Evolutionary conservation across 164 flowering plant genomes (phyloP), one percentile per base, ranked within the genome.

Genomic region (Nymphaea thermarum): DNA sequence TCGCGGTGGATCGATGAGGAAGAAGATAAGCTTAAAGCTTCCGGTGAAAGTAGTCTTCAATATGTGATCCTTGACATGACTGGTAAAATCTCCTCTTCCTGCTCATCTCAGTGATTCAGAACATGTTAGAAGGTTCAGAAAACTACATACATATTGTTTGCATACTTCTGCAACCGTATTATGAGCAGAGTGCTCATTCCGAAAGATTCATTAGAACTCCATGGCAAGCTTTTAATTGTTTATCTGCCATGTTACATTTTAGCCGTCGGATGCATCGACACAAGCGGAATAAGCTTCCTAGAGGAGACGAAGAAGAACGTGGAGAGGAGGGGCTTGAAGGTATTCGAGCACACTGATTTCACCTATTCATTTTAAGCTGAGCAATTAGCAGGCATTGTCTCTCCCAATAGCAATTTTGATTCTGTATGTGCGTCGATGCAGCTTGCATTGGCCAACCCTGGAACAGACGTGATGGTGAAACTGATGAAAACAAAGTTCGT

Each of bases 251-350:
- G 62, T 57, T 42, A 41, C 11, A 12, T 42, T 7, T 11, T 87
- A 92, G 96, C 87, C 53, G 84, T 86, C 4, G 81, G 84, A 5
- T 79, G 78, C 80, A 88, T 93, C 41, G 98, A 93, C 61, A 86
- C 98, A 5, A 88, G 98, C 60, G 98, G 96, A 6, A 82, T 87
- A 60, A 80, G 83, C 80, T 84, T 86, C 88, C 77, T 93, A 4
- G 84, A 82, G 53, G 96, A 93, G 73, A 70, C 86, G 4, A 82
- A 85, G 79, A 88, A 84, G 70, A 79, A 14, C 6, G 12, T 71
- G 2, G 86, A 90, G 3, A 73, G 82, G 75, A 78, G 78, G 66
- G 85, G 81, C 8, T 79, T 90, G 10, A 82, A 86, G 93, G 96
- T 90, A 85, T 10, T 11, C 44, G 16, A 10, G 12, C 12, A 51